phyloP scores from a whole-genome alignment of 768 basidiomycete genomes.

The Kwoniella botswanensis region DNA sequence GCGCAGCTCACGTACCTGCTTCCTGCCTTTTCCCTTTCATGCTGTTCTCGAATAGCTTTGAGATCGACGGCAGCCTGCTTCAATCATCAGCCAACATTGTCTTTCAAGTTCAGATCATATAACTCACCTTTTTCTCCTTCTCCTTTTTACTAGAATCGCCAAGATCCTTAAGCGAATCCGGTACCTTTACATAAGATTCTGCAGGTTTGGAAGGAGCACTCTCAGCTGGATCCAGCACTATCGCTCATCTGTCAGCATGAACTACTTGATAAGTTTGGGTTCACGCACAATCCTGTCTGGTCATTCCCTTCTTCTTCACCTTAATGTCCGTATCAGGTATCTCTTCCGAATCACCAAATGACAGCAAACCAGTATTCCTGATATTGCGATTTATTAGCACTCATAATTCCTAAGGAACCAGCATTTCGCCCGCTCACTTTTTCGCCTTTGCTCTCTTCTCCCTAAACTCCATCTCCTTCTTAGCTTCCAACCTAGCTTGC shows the following conservation, averaged over 20 bases:
- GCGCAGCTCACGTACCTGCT: slow-evolving; percentile 62
- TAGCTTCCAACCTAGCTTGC: slow-evolving; percentile 63
- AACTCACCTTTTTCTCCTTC: slow-evolving; percentile 43
- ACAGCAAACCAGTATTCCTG: slow-evolving; percentile 87
- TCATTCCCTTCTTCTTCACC: slow-evolving; percentile 80
- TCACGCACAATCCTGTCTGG: slow-evolving; percentile 78
- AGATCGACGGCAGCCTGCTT: slow-evolving; percentile 59
- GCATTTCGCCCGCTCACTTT: slow-evolving; percentile 67
- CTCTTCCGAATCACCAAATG: slow-evolving; percentile 75
- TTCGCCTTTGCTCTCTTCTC: slow-evolving; percentile 74
- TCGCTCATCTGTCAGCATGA: slow-evolving; percentile 13
- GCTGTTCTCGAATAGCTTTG: slow-evolving; percentile 73
- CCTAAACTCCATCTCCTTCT: slow-evolving; percentile 46
- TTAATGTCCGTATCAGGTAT: slow-evolving; percentile 66
- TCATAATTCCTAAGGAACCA: background rate
- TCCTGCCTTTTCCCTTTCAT: slow-evolving; percentile 72
- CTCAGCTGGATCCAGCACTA: slow-evolving; percentile 59
- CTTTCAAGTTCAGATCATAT: background rate
- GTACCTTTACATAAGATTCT: slow-evolving; percentile 31
- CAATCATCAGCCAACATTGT: background rate
- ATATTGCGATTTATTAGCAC: background rate
- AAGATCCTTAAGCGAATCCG: slow-evolving; percentile 32
- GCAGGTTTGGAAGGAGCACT: slow-evolving; percentile 34
- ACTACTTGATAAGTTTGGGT: background rate
- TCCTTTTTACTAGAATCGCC: slow-evolving; percentile 48